A percentile compares a stretch with the other conserved stretches of the same genome.
Evolutionary conservation across 1,139 yeast species (phyloP).

Genomic region (Geotrichum citri-aurantii): DNA sequence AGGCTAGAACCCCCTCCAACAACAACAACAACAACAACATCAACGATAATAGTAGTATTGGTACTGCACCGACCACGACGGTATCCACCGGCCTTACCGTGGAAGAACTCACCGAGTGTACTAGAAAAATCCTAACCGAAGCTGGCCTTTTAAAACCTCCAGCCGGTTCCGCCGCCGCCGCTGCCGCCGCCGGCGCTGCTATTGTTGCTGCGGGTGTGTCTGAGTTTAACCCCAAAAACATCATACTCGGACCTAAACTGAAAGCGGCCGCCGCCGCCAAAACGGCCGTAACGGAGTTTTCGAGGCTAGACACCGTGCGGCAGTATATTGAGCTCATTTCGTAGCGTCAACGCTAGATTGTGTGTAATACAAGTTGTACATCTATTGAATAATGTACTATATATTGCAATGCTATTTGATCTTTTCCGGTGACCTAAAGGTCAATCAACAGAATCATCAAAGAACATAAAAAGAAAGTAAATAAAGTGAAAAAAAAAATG

Average conservation of each 20-base stretch:
- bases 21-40: too few relatives aligned
- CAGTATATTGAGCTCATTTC: conserved; percentile 4
- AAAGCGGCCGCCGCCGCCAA: not conserved
- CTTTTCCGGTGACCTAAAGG: too few relatives aligned
- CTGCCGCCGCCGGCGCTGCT: not conserved
- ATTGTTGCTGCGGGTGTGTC: not conserved
- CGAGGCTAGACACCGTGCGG: conserved; percentile 1
- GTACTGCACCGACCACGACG: not conserved
- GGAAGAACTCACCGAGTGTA: not conserved
- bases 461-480: not conserved
- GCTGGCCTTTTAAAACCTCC: not conserved
- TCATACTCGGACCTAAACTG: not conserved
- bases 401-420: too few relatives aligned
- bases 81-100: not conserved
- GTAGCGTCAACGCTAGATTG: too few relatives aligned
- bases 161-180: not conserved
- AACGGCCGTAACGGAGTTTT: not conserved
- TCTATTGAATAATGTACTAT: too few relatives aligned
- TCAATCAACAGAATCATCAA: not conserved
- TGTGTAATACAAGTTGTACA: too few relatives aligned
- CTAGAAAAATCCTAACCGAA: not conserved
- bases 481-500: not conserved
- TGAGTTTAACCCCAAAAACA: not conserved
- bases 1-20: not conserved
- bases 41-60: not conserved